Evolutionary conservation across 1,284 basidiomycete species (phyloP).

Genomic region (Anthracocystis walkeri): DNA sequence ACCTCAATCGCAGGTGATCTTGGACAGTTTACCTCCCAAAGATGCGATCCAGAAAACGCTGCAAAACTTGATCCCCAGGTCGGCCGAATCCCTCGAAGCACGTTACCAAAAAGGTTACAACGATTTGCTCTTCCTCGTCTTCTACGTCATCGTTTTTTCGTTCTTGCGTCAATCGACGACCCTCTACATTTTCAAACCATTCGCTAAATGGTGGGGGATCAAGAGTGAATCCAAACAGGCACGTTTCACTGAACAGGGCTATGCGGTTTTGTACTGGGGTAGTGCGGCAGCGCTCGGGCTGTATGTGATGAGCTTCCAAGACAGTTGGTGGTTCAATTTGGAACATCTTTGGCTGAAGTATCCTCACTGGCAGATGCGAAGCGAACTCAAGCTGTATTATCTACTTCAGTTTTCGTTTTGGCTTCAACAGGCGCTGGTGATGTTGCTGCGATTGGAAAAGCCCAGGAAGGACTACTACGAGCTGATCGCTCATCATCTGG

Average conservation of each 20-base stretch:
- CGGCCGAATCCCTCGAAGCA: slow-evolving; percentile 35
- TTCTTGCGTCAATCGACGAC: slow-evolving; percentile 85
- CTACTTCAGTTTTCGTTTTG: slow-evolving; percentile 84
- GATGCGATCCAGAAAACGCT: slow-evolving; percentile 25
- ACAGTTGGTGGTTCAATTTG: slow-evolving; percentile 84
- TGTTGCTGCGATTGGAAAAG: slow-evolving; percentile 87
- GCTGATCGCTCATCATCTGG: slow-evolving; percentile 84
- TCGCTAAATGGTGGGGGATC: slow-evolving; percentile 73
- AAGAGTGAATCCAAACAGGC: slow-evolving; percentile 60
- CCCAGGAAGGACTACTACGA: slow-evolving; percentile 91
- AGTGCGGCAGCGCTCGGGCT: slow-evolving; percentile 57
- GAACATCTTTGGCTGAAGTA: slow-evolving; percentile 69
- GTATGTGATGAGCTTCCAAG: slow-evolving; percentile 84
- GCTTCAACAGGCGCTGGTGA: slow-evolving; percentile 91
- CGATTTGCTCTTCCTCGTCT: slow-evolving; percentile 85
- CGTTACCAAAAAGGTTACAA: slow-evolving; percentile 64
- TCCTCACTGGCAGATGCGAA: slow-evolving; percentile 78
- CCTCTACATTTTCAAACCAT: slow-evolving; percentile 77
- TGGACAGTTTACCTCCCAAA: slow-evolving; percentile 62
- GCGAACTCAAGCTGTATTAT: slow-evolving; percentile 89
- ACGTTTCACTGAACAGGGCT: slow-evolving; percentile 67
- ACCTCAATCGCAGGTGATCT: slow-evolving; percentile 72
- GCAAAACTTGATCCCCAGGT: slow-evolving; percentile 40
- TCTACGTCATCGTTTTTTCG: slow-evolving; percentile 91
- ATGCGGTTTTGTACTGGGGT: slow-evolving; percentile 67